A percentile compares a stretch with the other conserved stretches of the same genome.
These are phyloP conservation scores for Tephrocybe sp. DNA, from an alignment of 768 basidiomycete species.

Conservation along the genomic window DNA sequence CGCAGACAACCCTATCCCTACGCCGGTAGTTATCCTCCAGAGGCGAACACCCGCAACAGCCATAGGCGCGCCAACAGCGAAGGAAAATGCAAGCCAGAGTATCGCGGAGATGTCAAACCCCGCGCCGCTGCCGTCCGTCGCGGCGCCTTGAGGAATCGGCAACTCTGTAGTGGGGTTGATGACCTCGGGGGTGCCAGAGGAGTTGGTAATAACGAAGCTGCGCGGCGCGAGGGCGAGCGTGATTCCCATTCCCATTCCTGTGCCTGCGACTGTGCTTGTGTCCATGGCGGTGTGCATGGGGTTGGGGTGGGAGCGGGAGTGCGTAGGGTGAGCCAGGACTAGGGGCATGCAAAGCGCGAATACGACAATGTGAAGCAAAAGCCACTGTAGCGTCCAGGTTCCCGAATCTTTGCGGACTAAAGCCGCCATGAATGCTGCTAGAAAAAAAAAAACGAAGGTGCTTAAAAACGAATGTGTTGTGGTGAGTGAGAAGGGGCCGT, in stretches of 20 bases:
- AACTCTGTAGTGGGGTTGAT: constrained; percentile 42
- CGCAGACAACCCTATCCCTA: constrained; percentile 48
- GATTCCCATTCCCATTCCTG: background rate
- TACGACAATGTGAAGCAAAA: constrained; percentile 8
- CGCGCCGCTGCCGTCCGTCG: constrained; percentile 55
- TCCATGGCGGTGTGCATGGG: constrained; percentile 1
- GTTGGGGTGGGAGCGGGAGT: background rate
- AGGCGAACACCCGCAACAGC: constrained; percentile 55
- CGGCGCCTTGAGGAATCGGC: constrained; percentile 49
- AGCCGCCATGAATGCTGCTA: constrained; percentile 13
- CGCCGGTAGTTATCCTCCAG: constrained; percentile 53
- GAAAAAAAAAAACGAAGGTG: constrained; percentile 2
- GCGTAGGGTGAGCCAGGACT: constrained; percentile 1
- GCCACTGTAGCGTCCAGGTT: constrained; percentile 5
- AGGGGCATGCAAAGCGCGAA: constrained; percentile 6
- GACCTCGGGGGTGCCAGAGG: constrained; percentile 38
- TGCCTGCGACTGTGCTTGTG: constrained; percentile 1
- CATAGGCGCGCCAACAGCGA: constrained; percentile 51
- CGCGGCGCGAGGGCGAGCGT: constrained; percentile 10
- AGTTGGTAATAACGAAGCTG: constrained; percentile 23
- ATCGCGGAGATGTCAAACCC: constrained; percentile 45
- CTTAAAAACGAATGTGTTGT: constrained; percentile 17
- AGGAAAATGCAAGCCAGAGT: constrained; percentile 56
- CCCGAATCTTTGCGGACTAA: constrained; percentile 5
- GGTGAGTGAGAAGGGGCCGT: constrained; percentile 5